Base-by-base conservation (phyloP, 2,329 filamentous ascomycete genomes). In the Aspergillus ochraceoroseus region DNA sequence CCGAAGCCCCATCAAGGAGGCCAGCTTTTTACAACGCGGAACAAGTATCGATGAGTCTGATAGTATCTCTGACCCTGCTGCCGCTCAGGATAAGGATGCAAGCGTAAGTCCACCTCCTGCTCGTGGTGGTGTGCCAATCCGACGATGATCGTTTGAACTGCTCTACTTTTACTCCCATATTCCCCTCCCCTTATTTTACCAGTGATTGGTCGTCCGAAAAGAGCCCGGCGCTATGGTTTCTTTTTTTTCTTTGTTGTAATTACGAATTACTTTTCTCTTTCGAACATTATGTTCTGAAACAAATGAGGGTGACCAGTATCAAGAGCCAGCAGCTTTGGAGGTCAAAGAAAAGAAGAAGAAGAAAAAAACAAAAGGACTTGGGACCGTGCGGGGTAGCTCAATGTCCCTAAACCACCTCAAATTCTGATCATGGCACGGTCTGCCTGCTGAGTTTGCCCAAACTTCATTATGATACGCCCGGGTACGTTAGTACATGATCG, bases 1-100 rank as follows among this genome's bases (percentile, higher is more conserved):
- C 47, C 82, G 85, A 48, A 92, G 85, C 63, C 89, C 90, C 1
- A 79, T 92, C 56, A 95, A 95, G 71, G 90, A 95, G 72, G 82
- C 80, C 65, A 94, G 85, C 70, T 87, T 87, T 63, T 71, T 95
- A 61, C 81, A 94, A 63, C 78, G 85, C 49, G 85, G 88, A 67
- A 87, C 85, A 5, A 94, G 81, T 60, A 79, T 74, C 7, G 74
- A 77, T 41, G 70, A 71, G 25, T 52, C 53, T 25, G 64, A 64
- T 17, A 38, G 32, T 23, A 20, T 30, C 17, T 40, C 40, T 6
- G 39, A 40, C 13, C 13, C 47, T 19, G 47, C 49, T 20, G 33
- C 35, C 5, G 32, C 39, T 20, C 35, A 80, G 47, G 60, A 70
- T 27, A 68, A 74, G 53, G 66, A 71, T 19, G 51, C 53, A 9